Evolutionary conservation across 2,329 filamentous ascomycete species (phyloP).

Genomic region (Cladosporium sp.): DNA sequence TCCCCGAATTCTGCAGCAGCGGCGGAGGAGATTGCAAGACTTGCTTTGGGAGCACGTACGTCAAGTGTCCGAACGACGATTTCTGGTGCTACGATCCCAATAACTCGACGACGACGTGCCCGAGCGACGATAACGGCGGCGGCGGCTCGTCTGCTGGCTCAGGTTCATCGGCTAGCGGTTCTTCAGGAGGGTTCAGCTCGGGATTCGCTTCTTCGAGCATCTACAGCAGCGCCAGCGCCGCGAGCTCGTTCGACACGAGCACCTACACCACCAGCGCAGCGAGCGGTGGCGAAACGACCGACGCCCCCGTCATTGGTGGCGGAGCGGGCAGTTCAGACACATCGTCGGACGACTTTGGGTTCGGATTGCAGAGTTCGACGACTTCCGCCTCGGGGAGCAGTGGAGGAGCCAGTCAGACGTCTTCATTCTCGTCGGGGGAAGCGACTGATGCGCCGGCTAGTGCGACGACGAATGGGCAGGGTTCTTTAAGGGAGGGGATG

Average conservation of each 20-base stretch:
- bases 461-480: neutral
- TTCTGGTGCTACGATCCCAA: slow-evolving; percentile 4
- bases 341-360: neutral
- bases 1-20: slow-evolving; percentile 1
- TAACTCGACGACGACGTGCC: slow-evolving; percentile 1
- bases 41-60: neutral
- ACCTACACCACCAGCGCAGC: neutral
- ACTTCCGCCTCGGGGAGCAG: neutral
- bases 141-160: neutral
- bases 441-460: neutral
- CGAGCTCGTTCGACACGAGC: neutral
- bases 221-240: neutral
- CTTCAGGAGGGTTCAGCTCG: too few relatives aligned
- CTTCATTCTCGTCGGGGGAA: neutral
- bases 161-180: neutral
- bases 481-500: neutral
- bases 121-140: neutral
- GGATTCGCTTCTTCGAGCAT: neutral
- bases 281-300: neutral
- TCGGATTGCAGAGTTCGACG: neutral
- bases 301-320: neutral
- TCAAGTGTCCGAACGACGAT: neutral
- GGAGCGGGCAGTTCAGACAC: neutral
- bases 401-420: neutral
- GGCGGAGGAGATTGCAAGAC: neutral